Conservation (phyloP, 2,329 filamentous ascomycete species). For the Saccharata proteae region DNA sequence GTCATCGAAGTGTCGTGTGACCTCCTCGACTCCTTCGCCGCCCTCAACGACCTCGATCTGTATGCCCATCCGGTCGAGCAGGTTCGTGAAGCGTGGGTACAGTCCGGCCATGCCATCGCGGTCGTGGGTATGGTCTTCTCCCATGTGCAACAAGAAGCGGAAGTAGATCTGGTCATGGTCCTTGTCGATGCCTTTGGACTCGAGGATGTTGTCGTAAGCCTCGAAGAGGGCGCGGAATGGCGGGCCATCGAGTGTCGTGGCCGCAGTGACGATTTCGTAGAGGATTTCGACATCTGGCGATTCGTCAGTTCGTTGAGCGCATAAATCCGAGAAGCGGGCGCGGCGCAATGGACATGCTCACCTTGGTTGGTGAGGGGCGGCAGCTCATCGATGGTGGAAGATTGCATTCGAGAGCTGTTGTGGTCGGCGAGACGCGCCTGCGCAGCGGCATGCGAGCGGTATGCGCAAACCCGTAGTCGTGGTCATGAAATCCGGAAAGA, state of each 20-base stretch:
- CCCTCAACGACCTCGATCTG: conserved; percentile 49
- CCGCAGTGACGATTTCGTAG: conserved; percentile 62
- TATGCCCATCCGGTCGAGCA: conserved; percentile 59
- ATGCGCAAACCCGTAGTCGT: conserved; percentile 5
- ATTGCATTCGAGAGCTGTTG: conserved; percentile 29
- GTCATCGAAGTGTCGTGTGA: conserved; percentile 20
- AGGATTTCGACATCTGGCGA: conserved; percentile 62
- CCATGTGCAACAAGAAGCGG: conserved; percentile 66
- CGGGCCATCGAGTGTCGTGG: conserved; percentile 53
- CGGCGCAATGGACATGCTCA: conserved; percentile 11
- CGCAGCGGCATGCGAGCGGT: conserved; percentile 27
- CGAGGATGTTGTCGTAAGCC: conserved; percentile 68
- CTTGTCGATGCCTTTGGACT: conserved; percentile 55
- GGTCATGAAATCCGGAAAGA: conserved; percentile 6
- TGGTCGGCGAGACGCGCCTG: conserved; percentile 20
- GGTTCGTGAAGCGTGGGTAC: conserved; percentile 56
- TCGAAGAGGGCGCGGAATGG: conserved; percentile 69
- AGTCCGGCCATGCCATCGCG: conserved; percentile 27
- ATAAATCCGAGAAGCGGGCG: neutral
- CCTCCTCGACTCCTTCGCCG: conserved; percentile 24
- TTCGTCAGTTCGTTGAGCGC: conserved; percentile 9
- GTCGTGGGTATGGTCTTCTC: no score
- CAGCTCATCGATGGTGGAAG: conserved; percentile 26
- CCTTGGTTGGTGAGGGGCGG: conserved; percentile 24
- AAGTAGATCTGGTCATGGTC: conserved; percentile 65